Evolutionary conservation across 2,329 filamentous ascomycete species (phyloP), one percentile per base, ranked within the genome.

Genomic region (Colletotrichum higginsianum): DNA sequence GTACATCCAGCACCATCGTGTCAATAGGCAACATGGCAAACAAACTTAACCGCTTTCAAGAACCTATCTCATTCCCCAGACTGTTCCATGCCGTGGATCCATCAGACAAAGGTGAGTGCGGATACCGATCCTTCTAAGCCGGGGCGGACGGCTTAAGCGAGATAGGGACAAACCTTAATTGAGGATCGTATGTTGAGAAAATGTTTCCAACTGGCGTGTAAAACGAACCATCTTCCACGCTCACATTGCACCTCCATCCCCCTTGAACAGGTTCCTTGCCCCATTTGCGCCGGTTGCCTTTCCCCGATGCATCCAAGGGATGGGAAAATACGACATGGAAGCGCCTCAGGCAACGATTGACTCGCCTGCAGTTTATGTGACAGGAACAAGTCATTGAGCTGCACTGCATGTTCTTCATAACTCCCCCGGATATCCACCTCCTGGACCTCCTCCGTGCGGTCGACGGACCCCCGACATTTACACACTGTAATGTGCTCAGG

Each of bases 21-120:
- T 56, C 40, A 16, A 57, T 69, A 60, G 49, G 53, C 61, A 72
- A 69, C 66, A 72, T 68, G 65, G 53, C 38, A 60, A 64, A 46
- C 21, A 38, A 40, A 46, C 35, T 13, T 8, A 38, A 38, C 8
- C 35, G 6, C 16, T 49, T 23, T 11, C 18, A 56, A 46, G 26
- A 35, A 15, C 7, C 13, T 66, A 12, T 72, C 65, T 35, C 60
- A 40, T 64, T 55, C 9, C 6, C 3, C 30, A 23, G 4, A 12
- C 12, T 18, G 16, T 35, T 44, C 42, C n/a, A 21, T n/a, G 8
- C 13, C n/a, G 2, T 11, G 42, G n/a, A 42, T 15, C 16, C 35
- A 18, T 13, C 35, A 42, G 46, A 18, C 23, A 38, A 40, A 15
- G 42, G 60, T 9, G 47, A 47, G 12, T 47, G 44, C 26, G 23